Base-by-base conservation (phyloP, 176 grass and related monocot species). In the Miscanthus lutarioriparius region DNA sequence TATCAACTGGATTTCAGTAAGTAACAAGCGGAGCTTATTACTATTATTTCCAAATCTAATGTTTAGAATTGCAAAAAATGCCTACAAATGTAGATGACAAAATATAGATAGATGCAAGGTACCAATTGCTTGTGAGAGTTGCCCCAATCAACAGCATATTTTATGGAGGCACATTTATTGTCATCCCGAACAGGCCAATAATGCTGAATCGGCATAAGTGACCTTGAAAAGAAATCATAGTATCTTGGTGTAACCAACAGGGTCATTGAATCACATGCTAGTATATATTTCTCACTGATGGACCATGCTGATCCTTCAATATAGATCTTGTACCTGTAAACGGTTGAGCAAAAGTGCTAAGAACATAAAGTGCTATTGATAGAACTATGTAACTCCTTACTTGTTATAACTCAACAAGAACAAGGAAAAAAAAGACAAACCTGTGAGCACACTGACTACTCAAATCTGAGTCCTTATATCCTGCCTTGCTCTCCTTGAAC, bases 281-380 rank as follows among this genome's bases (percentile, higher is more conserved):
- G 74, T 84, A 96, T 99, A 78, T 99, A 99, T 65, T 94, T 99
- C 81, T 94, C 78, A 85, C 96, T 99, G 61, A 99, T 85, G 10
- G 96, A 99, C 91, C 93, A 99, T n/a, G 93, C 93, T 20, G 82
- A 82, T 11, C 96, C 96, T 85, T 99, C 96, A 10, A 96, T 82
- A 83, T 96, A 99, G 33, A 99, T 99, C 88, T 96, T 94, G 76
- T 92, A 96, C 67, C 92, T 97, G 39, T 41, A 56, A 58, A 64
- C 47, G 12, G 47, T 67, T 39, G 13, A 89, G 14, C 47, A 72
- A 75, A 72, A 70, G 77, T 23, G 17, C 61, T 79, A 87, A 56
- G 1, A 85, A 26, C 70, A 69, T 56, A 17, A 26, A 62, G 43
- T 61, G 39, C 13, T 36, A 75, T 11, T 36, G 67, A 36, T 58